A percentile compares a stretch with the other conserved stretches of the same genome.
Evolutionary conservation across 305 asterid species (phyloP).

Genomic region (Plantago lanceolata): DNA sequence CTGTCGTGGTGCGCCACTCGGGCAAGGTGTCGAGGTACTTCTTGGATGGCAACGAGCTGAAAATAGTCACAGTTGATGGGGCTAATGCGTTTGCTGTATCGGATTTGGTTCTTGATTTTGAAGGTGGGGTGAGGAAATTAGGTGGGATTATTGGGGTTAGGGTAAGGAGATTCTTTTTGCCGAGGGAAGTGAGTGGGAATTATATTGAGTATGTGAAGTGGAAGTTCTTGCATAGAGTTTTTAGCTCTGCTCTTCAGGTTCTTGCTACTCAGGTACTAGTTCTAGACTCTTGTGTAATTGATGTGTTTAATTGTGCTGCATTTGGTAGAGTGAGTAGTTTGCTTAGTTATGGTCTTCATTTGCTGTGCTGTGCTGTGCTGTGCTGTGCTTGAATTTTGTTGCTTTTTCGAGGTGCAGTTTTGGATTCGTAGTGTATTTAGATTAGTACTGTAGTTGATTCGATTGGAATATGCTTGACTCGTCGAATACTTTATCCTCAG

Average conservation of each 20-base stretch:
- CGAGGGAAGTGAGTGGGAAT: conserved; percentile 59
- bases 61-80: conserved; percentile 52
- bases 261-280: conserved; percentile 82
- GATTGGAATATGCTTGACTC: no score
- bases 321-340: background rate
- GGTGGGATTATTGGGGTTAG: conserved; percentile 39
- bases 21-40: conserved; percentile 55
- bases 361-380: background rate
- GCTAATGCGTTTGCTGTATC: conserved; percentile 33
- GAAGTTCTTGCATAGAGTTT: conserved; percentile 89
- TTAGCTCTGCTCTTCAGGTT: conserved; percentile 91
- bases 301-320: background rate
- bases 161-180: conserved; percentile 61
- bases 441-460: no score
- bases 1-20: conserved; percentile 45
- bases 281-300: background rate
- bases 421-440: no score
- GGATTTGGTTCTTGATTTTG: conserved; percentile 43
- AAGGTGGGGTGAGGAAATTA: conserved; percentile 48
- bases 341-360: no score
- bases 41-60: conserved; percentile 70
- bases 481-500: no score
- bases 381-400: background rate
- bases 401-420: no score
- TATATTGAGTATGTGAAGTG: conserved; percentile 86